phyloP scores from a whole-genome alignment of 805 yeast species.

The Cyberlindnera saturnus region DNA sequence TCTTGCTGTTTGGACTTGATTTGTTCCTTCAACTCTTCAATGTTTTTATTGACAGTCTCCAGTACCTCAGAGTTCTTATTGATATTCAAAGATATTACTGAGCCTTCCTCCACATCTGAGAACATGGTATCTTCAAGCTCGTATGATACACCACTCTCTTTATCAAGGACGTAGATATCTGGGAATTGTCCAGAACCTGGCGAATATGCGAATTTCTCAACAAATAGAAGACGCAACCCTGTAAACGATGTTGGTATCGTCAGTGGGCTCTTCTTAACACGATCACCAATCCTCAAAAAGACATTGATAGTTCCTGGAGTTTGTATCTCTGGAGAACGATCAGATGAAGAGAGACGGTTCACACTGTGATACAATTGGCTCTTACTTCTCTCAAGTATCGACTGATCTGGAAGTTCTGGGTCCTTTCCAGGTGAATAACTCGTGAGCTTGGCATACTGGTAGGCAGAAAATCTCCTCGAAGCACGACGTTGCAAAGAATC shows the following conservation, averaged over 20 bases:
- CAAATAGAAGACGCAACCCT: constrained; percentile 62
- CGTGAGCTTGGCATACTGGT: constrained; percentile 76
- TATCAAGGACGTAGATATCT: constrained; percentile 66
- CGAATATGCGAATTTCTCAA: constrained; percentile 81
- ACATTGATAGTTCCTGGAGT: constrained; percentile 16
- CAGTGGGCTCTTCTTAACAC: constrained; percentile 46
- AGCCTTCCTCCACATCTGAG: constrained; percentile 52
- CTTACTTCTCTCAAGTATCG: constrained; percentile 13
- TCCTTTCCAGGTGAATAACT: constrained; percentile 33
- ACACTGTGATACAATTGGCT: constrained; percentile 10
- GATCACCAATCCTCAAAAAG: constrained; percentile 45
- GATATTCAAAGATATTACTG: constrained; percentile 54
- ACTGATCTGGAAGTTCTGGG: constrained; percentile 23
- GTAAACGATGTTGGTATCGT: constrained; percentile 29
- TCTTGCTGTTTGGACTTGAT: constrained; percentile 10
- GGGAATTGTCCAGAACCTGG: constrained; percentile 73
- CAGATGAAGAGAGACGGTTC: constrained; percentile 2
- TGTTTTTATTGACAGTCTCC: constrained; percentile 10
- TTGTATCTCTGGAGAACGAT: background rate
- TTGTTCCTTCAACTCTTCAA: constrained; percentile 15
- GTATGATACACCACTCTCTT: constrained; percentile 52
- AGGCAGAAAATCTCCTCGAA: constrained; percentile 88
- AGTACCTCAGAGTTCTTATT: constrained; percentile 25
- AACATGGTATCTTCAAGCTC: constrained; percentile 71
- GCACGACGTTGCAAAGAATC: constrained; percentile 87